Base-by-base conservation (phyloP, 352 stramenopile species). In the Phytophthora pseudosyringae region DNA sequence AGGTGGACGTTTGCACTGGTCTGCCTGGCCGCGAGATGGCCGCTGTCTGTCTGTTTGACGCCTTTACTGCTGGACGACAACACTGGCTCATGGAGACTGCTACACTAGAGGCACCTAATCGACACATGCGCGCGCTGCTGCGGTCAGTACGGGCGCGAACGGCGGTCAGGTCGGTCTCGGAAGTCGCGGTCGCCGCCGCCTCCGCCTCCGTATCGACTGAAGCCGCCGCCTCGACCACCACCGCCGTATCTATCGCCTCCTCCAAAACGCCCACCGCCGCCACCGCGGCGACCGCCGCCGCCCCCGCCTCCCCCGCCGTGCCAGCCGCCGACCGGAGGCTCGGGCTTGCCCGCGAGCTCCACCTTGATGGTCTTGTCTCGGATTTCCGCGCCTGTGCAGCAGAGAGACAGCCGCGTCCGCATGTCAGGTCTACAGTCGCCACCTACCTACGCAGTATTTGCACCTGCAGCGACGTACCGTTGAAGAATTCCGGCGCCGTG, bases 301-400 rank as follows among this genome's bases (percentile, higher is more conserved):
- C 78, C 59, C 15, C 73, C 67, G 8, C 79, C 78, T 28, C 70
- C 64, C 21, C 85, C 86, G 25, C 81, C 83, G 6, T 77, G 61
- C 85, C 86, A 95, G 3, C 86, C 86, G 13, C 86, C 86, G 12
- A 82, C 83, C 0, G 86, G 86, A 33, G 86, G 86, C 67, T 95
- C 85, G 0, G 86, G 86, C 54, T 95, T 95, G 40, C 86, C 86
- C 9, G 86, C 86, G 0, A 95, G 64, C 72, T 95, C 86, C 43
- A 95, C 86, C 55, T 93, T 95, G 68, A 95, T 93, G 51, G 79
- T 88, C 58, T 93, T 92, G 16, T 80, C 86, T 41, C 86, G 86
- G 21, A 95, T 80, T 1, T 95, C 84, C 29, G 78, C 59, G 0
- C 86, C 83, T 95, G 57, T 12, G 49, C 44, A 67, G 26, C 5